Conservation (phyloP, 305 asterid genomes). For the Rubia tinctorum region DNA sequence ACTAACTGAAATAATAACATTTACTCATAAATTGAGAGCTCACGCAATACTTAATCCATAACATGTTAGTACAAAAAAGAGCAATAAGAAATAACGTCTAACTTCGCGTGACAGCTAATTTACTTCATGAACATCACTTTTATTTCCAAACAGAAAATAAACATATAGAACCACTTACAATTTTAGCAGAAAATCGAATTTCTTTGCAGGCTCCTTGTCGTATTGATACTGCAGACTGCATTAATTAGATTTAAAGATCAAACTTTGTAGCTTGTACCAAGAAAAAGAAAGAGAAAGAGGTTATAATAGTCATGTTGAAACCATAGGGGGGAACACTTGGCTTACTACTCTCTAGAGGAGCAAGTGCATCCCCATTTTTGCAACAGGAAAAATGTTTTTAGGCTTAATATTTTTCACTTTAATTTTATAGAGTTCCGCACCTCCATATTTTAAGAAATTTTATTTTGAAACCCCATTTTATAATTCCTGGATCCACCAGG, state of each 20-base stretch:
- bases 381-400: too few relatives aligned
- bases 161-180: conserved; percentile 50
- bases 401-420: too few relatives aligned
- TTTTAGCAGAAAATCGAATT: conserved; percentile 68
- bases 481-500: too few relatives aligned
- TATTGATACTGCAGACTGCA: conserved; percentile 48
- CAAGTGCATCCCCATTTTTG: too few relatives aligned
- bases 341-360: too few relatives aligned
- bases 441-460: too few relatives aligned
- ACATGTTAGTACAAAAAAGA: background rate
- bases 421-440: too few relatives aligned
- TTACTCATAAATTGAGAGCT: background rate
- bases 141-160: background rate
- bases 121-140: conserved; percentile 3
- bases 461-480: too few relatives aligned
- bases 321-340: too few relatives aligned
- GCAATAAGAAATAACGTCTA: background rate
- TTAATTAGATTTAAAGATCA: conserved; percentile 5
- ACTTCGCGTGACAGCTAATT: background rate
- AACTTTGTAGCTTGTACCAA: background rate
- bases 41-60: background rate
- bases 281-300: background rate
- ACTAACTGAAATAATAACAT: background rate
- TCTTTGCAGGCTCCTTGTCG: conserved; percentile 60
- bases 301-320: background rate